Evolutionary conservation across 345 rosid genomes (phyloP).

Genomic region (Salix arbutifolia): DNA sequence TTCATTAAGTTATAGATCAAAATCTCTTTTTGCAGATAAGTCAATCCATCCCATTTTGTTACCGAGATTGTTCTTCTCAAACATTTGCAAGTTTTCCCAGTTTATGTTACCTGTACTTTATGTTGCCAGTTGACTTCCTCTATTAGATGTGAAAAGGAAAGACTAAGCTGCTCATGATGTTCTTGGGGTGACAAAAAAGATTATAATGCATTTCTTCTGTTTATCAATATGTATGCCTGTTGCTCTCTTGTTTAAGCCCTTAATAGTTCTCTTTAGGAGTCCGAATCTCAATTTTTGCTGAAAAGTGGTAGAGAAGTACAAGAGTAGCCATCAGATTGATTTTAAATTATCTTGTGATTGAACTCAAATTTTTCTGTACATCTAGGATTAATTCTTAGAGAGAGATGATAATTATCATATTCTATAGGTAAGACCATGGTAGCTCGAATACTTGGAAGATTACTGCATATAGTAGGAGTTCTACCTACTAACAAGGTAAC

Average conservation of each 20-base stretch:
- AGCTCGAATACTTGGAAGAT: slow-evolving; percentile 86
- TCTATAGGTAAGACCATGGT: slow-evolving; percentile 93
- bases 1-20: not conserved
- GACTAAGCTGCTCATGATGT: not conserved
- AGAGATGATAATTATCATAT: slow-evolving; percentile 7
- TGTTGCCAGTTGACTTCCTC: not conserved
- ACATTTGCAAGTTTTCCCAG: not conserved
- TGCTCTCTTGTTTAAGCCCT: not conserved
- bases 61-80: not conserved
- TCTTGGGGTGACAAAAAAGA: not conserved
- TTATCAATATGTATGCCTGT: not conserved
- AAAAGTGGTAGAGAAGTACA: not conserved
- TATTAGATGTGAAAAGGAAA: not conserved
- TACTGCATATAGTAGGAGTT: slow-evolving; percentile 86
- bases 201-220: not conserved
- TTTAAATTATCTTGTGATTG: too few relatives aligned
- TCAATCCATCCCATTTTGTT: slow-evolving; percentile 1
- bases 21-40: not conserved
- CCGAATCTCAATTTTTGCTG: not conserved
- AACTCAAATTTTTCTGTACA: not conserved
- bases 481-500: slow-evolving; percentile 86
- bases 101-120: not conserved
- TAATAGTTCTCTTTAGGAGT: not conserved
- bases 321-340: not conserved
- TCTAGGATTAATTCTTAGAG: slow-evolving; percentile 1